Percentiles rank a stretch among this genome's conserved stretches.
Evolutionary conservation across 2,329 filamentous ascomycete species (phyloP).

Genomic region (Aspergillus intermedius): DNA sequence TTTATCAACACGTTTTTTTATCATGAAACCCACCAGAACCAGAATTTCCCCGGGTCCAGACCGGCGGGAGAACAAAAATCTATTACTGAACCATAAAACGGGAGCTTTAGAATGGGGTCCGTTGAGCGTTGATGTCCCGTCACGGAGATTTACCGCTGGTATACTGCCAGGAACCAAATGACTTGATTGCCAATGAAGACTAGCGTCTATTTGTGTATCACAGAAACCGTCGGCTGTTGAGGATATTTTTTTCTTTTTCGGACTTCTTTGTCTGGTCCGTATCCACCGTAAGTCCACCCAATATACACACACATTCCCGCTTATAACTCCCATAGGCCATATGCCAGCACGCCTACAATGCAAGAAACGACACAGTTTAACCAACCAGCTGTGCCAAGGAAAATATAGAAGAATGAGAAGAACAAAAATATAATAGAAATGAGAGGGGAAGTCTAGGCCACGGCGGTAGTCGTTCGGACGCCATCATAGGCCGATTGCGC

Average conservation of each 20-base stretch:
- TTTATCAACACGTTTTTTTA: neutral
- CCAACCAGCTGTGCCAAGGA: neutral
- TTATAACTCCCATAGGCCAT: slow-evolving; percentile 14
- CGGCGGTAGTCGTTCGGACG: slow-evolving; percentile 21
- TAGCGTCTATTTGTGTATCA: neutral
- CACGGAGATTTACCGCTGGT: too few species aligned
- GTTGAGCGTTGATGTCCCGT: too few species aligned
- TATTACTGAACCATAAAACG: too few species aligned
- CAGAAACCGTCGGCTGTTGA: slow-evolving; percentile 6
- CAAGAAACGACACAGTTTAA: slow-evolving; percentile 6
- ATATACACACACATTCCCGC: slow-evolving; percentile 7
- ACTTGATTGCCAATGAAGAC: too few species aligned
- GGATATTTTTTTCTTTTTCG: slow-evolving; percentile 7
- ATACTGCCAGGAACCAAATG: too few species aligned
- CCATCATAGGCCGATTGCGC: slow-evolving; percentile 20
- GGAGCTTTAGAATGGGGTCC: too few species aligned
- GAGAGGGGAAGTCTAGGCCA: slow-evolving; percentile 16
- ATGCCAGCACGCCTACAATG: slow-evolving; percentile 20
- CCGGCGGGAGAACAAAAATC: neutral
- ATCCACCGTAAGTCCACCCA: slow-evolving; percentile 7
- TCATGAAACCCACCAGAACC: neutral
- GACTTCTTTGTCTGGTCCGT: neutral
- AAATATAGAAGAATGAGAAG: slow-evolving; percentile 1
- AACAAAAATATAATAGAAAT: slow-evolving; percentile 6
- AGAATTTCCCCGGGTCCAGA: neutral